Base-by-base conservation (phyloP, 2,329 filamentous ascomycete species). In the Fusarium abutilonis region DNA sequence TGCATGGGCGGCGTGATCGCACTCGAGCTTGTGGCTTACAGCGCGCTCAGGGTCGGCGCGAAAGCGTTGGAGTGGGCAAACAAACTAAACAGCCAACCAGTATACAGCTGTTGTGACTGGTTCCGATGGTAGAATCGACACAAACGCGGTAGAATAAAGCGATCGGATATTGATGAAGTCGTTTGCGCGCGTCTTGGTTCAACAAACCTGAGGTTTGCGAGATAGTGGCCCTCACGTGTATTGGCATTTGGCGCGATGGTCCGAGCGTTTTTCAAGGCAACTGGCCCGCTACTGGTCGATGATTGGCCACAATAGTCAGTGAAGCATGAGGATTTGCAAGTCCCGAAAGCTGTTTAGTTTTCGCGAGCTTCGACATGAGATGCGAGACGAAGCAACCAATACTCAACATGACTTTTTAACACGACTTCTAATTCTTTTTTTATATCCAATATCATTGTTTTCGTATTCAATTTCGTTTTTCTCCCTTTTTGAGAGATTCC, bases 1-100 rank as follows among this genome's bases (percentile, higher is more conserved):
- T 71, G 67, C 68, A 70, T 70, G 63, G 66, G 56, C 65, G 43
- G 52, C 52, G 54, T 66, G 53, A 67, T 69, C 56, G 68, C 65
- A 66, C 56, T 57, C 48, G 49, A 65, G 48, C 57, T 46, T 56
- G 56, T 66, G 60, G 66, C 67, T 68, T 64, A 66, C 54, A 66
- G 61, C 50, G 63, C 64, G 65, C 58, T 65, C 52, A 32, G 43
- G 66, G 54, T 58, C 57, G 48, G 52, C 59, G 57, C 56, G 56
- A 66, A 50, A 43, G 38, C 62, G 59, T 60, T 44, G 36, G 50
- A 60, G 39, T 15, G 28, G 29, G 23, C 21, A 49, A 54, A 42
- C 14, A 50, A 40, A 21, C 57, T 41, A 29, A 46, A 40, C 38
- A 51, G 15, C 32, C 61, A 63, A 50, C 42, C 28, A 56, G 35